phyloP scores from a whole-genome alignment of 2,329 filamentous ascomycete genomes.

The Akanthomyces muscarius region DNA sequence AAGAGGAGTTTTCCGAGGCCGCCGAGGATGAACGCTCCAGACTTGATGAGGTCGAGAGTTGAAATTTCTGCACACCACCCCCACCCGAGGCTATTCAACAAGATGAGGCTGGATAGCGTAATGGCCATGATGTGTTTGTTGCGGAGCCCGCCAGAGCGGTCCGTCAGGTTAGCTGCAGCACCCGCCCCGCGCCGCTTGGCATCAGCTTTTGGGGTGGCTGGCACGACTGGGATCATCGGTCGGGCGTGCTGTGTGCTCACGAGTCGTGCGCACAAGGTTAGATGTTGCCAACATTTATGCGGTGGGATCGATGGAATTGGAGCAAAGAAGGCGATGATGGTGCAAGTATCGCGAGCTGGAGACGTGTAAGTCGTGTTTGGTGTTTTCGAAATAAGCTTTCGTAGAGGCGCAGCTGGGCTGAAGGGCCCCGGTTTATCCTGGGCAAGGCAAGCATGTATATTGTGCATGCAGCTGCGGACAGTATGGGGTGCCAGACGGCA shows the following conservation, averaged over 20 bases:
- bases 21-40: no score
- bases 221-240: background rate
- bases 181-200: slow-evolving; percentile 3
- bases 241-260: background rate
- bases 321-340: background rate
- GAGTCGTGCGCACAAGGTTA: no score
- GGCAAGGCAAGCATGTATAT: background rate
- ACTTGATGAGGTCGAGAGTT: background rate
- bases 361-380: background rate
- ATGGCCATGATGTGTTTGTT: background rate
- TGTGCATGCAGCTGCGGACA: background rate
- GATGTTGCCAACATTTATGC: no score
- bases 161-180: background rate
- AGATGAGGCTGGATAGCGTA: background rate
- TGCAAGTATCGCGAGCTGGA: background rate
- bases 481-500: background rate
- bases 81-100: background rate
- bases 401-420: slow-evolving; percentile 3
- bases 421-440: background rate
- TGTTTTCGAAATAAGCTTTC: slow-evolving; percentile 8
- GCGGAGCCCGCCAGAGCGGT: slow-evolving; percentile 4
- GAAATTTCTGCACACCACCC: background rate
- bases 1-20: no score
- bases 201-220: slow-evolving; percentile 7
- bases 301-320: background rate